Conservation (phyloP, 2,329 filamentous ascomycete species). For the Penicillium psychrosexuale region DNA sequence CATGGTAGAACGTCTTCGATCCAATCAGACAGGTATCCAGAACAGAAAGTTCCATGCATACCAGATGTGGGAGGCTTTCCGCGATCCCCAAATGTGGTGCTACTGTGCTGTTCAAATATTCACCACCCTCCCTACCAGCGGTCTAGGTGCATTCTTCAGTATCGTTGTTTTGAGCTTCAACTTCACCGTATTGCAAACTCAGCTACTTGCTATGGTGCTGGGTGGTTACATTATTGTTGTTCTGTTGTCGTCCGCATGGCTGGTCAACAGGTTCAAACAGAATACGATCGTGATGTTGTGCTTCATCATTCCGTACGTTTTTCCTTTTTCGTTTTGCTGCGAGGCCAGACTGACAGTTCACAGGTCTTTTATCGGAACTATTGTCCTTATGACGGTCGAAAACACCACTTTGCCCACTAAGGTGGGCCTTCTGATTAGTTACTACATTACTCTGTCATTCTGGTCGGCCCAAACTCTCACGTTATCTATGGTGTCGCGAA, state of each 20-base stretch:
- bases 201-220: constrained; percentile 69
- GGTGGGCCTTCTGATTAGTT: constrained; percentile 66
- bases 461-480: constrained; percentile 69
- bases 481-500: constrained; percentile 66
- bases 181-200: constrained; percentile 65
- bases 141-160: constrained; percentile 69
- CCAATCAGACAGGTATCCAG: constrained; percentile 61
- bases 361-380: constrained; percentile 67
- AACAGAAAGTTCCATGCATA: constrained; percentile 54
- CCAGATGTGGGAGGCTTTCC: constrained; percentile 56
- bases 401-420: constrained; percentile 54
- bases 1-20: constrained; percentile 59
- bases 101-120: constrained; percentile 65
- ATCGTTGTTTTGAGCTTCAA: constrained; percentile 70
- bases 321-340: not conserved
- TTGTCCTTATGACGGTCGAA: constrained; percentile 66
- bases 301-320: constrained; percentile 62
- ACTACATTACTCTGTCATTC: constrained; percentile 75
- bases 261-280: constrained; percentile 67
- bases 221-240: constrained; percentile 71
- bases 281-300: constrained; percentile 65
- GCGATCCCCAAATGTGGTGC: constrained; percentile 65
- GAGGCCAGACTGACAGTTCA: not conserved
- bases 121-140: constrained; percentile 70
- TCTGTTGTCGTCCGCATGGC: constrained; percentile 62